phyloP scores from a whole-genome alignment of 176 grass and related monocot genomes.

The Thinopyrum elongatum region DNA sequence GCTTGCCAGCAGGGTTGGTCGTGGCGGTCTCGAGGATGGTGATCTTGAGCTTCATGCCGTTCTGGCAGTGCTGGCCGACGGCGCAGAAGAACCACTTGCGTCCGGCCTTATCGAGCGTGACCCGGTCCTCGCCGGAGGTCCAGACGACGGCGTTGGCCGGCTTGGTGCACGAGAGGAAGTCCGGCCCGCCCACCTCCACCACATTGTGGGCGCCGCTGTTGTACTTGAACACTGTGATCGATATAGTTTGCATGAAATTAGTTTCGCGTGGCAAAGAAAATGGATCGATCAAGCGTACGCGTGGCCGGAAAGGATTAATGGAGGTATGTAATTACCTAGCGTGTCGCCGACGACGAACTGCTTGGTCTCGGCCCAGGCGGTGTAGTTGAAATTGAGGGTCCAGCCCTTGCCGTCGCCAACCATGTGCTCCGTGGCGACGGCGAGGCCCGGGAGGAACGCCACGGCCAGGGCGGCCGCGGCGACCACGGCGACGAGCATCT shows the following conservation, averaged over 20 bases:
- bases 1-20: conserved; percentile 9
- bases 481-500: neutral
- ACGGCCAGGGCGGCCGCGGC: neutral
- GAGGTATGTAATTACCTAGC: conserved; percentile 25
- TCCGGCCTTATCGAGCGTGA: conserved; percentile 28
- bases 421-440: conserved; percentile 25
- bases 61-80: conserved; percentile 30
- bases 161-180: conserved; percentile 28
- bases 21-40: conserved; percentile 1
- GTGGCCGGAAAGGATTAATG: neutral
- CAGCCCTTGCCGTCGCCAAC: conserved; percentile 49
- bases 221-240: conserved; percentile 54
- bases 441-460: conserved; percentile 2
- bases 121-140: conserved; percentile 17
- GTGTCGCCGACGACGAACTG: conserved; percentile 56
- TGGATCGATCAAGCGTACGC: too few species aligned
- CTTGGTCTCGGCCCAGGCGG: conserved; percentile 33
- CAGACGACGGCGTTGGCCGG: neutral
- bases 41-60: conserved; percentile 45
- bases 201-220: conserved; percentile 9
- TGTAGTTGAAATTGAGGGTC: conserved; percentile 28
- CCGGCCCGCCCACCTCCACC: conserved; percentile 28
- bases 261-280: too few species aligned
- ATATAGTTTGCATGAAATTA: neutral
- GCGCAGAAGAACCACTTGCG: conserved; percentile 48